Percentiles rank a stretch among this genome's conserved stretches.
These are phyloP conservation scores for Fusarium denticulatum DNA, from an alignment of 2,329 filamentous ascomycete species.

Conservation along the genomic window DNA sequence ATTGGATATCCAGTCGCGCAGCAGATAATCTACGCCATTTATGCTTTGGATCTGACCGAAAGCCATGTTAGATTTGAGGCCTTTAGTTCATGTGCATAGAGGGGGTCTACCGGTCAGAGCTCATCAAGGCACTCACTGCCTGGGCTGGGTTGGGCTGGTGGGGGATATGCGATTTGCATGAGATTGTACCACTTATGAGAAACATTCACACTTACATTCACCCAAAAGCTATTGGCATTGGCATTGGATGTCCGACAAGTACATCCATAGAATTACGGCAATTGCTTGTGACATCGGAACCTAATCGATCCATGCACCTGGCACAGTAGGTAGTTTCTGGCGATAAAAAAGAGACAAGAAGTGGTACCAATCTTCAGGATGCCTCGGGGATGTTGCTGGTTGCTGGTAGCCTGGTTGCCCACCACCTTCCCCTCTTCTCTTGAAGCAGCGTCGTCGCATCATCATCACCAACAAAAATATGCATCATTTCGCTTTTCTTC, in stretches of 20 bases:
- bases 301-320: constrained; percentile 1
- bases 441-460: constrained; percentile 11
- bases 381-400: background rate
- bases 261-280: background rate
- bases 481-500: background rate
- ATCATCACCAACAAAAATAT: constrained; percentile 23
- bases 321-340: background rate
- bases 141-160: background rate
- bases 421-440: background rate
- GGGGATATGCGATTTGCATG: background rate
- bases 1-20: background rate
- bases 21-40: background rate
- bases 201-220: background rate
- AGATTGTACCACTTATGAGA: background rate
- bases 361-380: background rate
- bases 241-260: background rate
- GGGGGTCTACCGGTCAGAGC: background rate
- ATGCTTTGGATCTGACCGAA: constrained; percentile 16
- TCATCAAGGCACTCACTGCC: background rate
- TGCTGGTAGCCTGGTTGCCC: background rate
- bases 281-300: background rate
- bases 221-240: background rate
- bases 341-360: background rate
- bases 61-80: constrained; percentile 20
- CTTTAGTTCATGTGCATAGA: background rate